Conservation (phyloP, 2,329 filamentous ascomycete species). For the Ceratocystis destructans region DNA sequence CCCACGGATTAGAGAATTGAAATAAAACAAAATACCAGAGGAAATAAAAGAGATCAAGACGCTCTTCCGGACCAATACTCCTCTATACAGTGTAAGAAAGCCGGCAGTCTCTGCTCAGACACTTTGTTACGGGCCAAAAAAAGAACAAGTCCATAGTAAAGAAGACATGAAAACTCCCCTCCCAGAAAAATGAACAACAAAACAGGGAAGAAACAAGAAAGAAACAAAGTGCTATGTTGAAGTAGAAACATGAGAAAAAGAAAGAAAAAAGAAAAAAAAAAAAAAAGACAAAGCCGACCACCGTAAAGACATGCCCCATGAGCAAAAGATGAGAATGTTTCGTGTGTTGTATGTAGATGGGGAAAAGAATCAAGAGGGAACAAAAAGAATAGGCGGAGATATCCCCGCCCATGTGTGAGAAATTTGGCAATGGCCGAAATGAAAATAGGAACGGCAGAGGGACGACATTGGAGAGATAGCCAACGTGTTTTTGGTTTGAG, state of each 20-base stretch:
- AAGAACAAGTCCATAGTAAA: constrained; percentile 12
- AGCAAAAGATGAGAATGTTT: constrained; percentile 8
- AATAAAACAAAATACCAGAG: constrained; percentile 17
- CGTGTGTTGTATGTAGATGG: background rate
- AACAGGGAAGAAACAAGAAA: constrained; percentile 5
- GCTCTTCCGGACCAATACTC: constrained; percentile 7
- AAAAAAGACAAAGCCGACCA: background rate
- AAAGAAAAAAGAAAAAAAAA: background rate
- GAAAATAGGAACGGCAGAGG: background rate
- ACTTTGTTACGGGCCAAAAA: constrained; percentile 13
- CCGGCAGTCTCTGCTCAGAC: constrained; percentile 18
- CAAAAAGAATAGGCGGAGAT: background rate
- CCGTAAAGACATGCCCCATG: background rate
- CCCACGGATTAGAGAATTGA: background rate
- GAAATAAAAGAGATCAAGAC: constrained; percentile 21
- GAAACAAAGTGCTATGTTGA: constrained; percentile 1
- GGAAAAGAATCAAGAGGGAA: background rate
- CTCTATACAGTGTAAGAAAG: constrained; percentile 10
- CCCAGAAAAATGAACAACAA: background rate
- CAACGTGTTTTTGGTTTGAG: too few species aligned
- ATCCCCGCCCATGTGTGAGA: constrained; percentile 11
- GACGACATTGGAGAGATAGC: too few species aligned
- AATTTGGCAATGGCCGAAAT: background rate
- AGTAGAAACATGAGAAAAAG: background rate
- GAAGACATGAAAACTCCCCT: constrained; percentile 7